A percentile compares a stretch with the other conserved stretches of the same genome.
Evolutionary conservation across 2,329 filamentous ascomycete genomes (phyloP).

Genomic region (Epichloe elymi): DNA sequence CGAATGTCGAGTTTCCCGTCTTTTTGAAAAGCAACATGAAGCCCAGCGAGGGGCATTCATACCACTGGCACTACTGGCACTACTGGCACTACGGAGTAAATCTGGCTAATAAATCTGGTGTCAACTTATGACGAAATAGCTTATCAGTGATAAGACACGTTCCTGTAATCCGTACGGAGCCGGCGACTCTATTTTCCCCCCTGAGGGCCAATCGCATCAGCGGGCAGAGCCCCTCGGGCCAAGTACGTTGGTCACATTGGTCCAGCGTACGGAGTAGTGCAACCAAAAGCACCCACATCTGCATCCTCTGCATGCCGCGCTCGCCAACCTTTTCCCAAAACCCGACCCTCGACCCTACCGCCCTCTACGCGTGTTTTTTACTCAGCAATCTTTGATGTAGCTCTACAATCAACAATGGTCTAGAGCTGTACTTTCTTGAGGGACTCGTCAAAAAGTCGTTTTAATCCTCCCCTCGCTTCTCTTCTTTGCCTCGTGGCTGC

Average conservation of each 20-base stretch:
- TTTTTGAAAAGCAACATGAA: too few species aligned
- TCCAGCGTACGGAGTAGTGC: not conserved
- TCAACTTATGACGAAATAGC: not conserved
- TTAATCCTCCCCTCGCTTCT: not conserved
- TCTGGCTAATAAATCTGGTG: too few species aligned
- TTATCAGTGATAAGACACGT: not conserved
- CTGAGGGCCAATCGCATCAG: not conserved
- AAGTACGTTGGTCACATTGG: not conserved
- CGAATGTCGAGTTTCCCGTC: too few species aligned
- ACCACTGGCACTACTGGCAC: too few species aligned
- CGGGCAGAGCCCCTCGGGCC: not conserved
- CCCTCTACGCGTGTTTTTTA: conserved; percentile 1
- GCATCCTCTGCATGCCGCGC: not conserved
- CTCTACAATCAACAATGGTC: conserved; percentile 5
- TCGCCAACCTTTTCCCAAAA: not conserved
- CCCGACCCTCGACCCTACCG: not conserved
- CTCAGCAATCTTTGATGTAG: conserved; percentile 4
- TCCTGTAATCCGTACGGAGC: not conserved
- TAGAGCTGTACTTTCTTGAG: conserved; percentile 2
- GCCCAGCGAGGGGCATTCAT: too few species aligned
- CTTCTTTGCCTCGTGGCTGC: not conserved
- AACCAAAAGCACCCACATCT: not conserved
- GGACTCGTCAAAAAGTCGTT: not conserved
- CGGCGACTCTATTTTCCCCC: conserved; percentile 2
- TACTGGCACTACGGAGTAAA: too few species aligned